Base-by-base conservation (phyloP, 192 early-diverging fungal species). In the Backusella morwellensis region DNA sequence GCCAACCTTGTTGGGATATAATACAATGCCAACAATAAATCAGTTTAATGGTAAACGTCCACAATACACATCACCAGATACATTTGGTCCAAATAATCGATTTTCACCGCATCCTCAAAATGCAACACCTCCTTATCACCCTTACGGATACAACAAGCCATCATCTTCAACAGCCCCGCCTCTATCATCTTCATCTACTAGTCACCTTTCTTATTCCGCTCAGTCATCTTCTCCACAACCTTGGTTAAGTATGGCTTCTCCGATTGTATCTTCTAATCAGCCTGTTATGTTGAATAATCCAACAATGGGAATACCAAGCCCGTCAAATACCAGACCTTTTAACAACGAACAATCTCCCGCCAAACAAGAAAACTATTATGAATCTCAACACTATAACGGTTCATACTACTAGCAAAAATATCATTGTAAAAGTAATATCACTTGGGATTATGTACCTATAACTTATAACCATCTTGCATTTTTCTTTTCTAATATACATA, bases 401-500 rank as follows among this genome's bases (percentile, higher is more conserved):
- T 32, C 56, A 63, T 63, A 63, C 12, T 63, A 63, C 26, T 63
- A 29, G 26, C 26, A 8, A 11, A 32, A 29, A 59, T 59, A 59
- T 23, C 54, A 95, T 59, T 59, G 6, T 59, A 26, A 12, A 59
- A 23, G 19, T 54, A 54, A 21, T n/a, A n/a, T 1, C 9, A 21
- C 8, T 3, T 56, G 19, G n/a, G 19, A 56, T 56, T 26, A 54
- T 54, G 21, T 56, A 11, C 54, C 9, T 29, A 63, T 63, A 63
- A 44, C 4, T 3, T 11, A 26, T 63, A 23, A 63, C 56, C 56
- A 63, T 63, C 23, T 63, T 63, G 56, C 56, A 63, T 63, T 19
- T 6, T 50, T 50, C 2, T 63, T 63, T 29, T 63, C 56, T 63
- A 14, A 23, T 63, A 23, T 26, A 29, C 8, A 12, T 29, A 29